Percentiles rank a stretch among this genome's conserved stretches.
Conservation (phyloP, 208 protist genomes). For the Leishmania guyanensis region DNA sequence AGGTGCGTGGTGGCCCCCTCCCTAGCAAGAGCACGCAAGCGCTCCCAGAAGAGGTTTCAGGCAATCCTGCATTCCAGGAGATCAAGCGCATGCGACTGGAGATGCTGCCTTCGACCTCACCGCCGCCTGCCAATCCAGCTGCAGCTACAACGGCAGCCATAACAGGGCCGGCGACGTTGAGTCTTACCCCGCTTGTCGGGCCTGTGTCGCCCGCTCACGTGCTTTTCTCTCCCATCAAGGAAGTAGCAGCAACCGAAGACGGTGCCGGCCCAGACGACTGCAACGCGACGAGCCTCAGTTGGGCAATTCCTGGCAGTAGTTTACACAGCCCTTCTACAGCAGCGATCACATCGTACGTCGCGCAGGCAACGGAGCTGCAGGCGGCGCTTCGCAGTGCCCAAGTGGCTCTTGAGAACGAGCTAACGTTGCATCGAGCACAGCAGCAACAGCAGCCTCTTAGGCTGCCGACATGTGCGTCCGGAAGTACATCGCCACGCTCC, state of each 20-base stretch:
- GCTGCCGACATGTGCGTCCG: not conserved
- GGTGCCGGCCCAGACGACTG: not conserved
- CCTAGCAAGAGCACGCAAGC: not conserved
- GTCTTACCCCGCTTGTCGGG: not conserved
- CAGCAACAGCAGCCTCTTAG: not conserved
- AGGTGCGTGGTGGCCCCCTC: not conserved
- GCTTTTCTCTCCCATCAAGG: slow-evolving; percentile 8
- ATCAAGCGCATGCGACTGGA: slow-evolving; percentile 20
- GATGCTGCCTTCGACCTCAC: not conserved
- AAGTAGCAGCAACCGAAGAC: not conserved
- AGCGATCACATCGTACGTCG: slow-evolving; percentile 8
- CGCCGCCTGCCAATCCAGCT: not conserved
- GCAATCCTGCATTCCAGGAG: not conserved
- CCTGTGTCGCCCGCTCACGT: slow-evolving; percentile 21
- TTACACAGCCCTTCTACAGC: not conserved
- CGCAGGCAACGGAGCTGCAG: not conserved
- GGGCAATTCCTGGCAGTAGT: not conserved
- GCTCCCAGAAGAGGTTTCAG: not conserved
- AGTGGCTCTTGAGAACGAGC: not conserved
- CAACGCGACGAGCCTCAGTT: not conserved
- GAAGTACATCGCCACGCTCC: not conserved
- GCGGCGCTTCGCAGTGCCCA: slow-evolving; percentile 2
- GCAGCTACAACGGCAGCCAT: not conserved
- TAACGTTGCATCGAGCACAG: not conserved
- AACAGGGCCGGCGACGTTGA: not conserved